Evolutionary conservation across 306 rosid species (phyloP).

Genomic region (Dalbergia cochinchinensis): DNA sequence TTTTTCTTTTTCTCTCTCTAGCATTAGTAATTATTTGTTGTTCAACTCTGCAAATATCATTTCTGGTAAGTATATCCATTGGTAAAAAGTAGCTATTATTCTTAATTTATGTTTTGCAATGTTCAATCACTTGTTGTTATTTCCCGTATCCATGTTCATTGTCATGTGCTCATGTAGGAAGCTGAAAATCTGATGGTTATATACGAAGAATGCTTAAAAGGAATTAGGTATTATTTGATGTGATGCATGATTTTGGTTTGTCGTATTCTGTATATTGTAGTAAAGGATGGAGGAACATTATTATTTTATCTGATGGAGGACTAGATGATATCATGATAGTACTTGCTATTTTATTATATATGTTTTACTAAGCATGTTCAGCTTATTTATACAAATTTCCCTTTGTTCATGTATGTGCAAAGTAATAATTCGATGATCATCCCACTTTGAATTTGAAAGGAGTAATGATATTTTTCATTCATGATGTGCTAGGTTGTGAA

Average conservation of each 20-base stretch:
- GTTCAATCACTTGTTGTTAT: slow-evolving; percentile 2
- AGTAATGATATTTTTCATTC: not conserved
- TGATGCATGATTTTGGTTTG: too few species aligned
- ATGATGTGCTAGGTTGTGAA: slow-evolving; percentile 49
- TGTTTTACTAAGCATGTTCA: too few species aligned
- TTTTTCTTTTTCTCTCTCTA: not conserved
- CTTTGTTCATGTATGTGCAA: not conserved
- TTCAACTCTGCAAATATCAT: not conserved
- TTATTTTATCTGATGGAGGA: not conserved
- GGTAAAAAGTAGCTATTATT: too few species aligned
- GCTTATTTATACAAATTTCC: too few species aligned
- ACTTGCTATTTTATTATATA: too few species aligned
- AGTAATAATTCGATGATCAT: slow-evolving; percentile 14
- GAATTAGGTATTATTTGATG: slow-evolving; percentile 18
- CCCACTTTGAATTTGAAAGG: slow-evolving; percentile 10
- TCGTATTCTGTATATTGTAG: not conserved
- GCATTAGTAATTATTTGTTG: not conserved
- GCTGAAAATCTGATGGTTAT: slow-evolving; percentile 64
- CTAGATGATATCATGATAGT: not conserved
- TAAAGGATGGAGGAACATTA: too few species aligned
- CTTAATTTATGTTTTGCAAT: not conserved
- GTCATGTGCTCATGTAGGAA: slow-evolving; percentile 46
- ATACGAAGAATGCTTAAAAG: slow-evolving; percentile 71
- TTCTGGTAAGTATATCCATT: not conserved
- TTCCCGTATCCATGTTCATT: not conserved